Evolutionary conservation across 192 early-diverging fungal species (phyloP).

Genomic region (Gamsiella multidivaricata): DNA sequence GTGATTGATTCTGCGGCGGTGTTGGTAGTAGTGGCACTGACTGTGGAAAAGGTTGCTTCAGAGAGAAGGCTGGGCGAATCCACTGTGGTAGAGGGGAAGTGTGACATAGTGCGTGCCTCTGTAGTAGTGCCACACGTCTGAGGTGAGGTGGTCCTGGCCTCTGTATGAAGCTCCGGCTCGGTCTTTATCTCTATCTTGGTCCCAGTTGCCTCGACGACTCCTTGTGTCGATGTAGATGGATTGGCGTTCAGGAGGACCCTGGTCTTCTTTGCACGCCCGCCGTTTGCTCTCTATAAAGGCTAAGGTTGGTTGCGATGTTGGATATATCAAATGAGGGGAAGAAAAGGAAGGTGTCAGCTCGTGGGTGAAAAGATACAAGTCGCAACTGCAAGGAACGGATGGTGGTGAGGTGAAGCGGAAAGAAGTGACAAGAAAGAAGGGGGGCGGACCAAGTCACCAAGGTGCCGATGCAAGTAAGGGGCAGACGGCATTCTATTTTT

Average conservation of each 20-base stretch:
- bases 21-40: neutral
- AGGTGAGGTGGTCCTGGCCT: too few relatives aligned
- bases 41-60: conserved; percentile 4
- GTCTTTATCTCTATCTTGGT: too few relatives aligned
- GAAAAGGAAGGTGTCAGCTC: neutral
- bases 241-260: conserved; percentile 10
- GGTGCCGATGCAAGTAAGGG: too few relatives aligned
- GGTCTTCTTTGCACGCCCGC: conserved; percentile 35
- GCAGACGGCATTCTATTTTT: too few relatives aligned
- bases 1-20: too few relatives aligned
- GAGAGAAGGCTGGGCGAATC: conserved; percentile 1
- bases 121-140: neutral
- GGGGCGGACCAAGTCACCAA: too few relatives aligned
- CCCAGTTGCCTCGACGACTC: too few relatives aligned
- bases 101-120: neutral
- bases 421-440: too few relatives aligned
- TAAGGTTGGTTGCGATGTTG: neutral
- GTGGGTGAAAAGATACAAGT: neutral
- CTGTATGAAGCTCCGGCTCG: too few relatives aligned
- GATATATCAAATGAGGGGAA: neutral
- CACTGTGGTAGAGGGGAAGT: neutral
- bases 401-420: too few relatives aligned
- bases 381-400: too few relatives aligned
- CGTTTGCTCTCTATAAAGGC: conserved; percentile 36
- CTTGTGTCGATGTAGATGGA: too few relatives aligned